These are phyloP conservation scores for Sisymbrium altissimum DNA, from an alignment of 345 rosid genomes.

Conservation along the genomic window DNA sequence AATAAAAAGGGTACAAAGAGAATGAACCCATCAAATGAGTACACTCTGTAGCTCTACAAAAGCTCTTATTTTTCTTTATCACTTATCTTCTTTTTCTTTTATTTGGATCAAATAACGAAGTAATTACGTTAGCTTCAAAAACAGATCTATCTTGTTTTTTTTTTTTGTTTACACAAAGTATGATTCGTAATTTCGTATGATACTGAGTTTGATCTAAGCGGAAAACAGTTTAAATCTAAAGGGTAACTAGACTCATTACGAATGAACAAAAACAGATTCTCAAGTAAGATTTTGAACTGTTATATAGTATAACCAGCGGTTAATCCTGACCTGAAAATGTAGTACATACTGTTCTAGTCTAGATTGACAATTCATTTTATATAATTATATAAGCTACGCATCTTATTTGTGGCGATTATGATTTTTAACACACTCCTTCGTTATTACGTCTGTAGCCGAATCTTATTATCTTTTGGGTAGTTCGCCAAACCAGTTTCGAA, in stretches of 20 bases:
- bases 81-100: neutral
- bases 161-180: neutral
- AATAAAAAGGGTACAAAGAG: constrained; percentile 22
- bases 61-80: neutral
- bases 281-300: neutral
- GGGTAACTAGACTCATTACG: neutral
- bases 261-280: neutral
- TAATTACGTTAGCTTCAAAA: neutral
- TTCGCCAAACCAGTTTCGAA: neutral
- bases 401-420: neutral
- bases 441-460: neutral
- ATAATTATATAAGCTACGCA: neutral
- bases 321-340: neutral
- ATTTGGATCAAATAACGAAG: constrained; percentile 5
- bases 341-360: no score
- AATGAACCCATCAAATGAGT: constrained; percentile 31
- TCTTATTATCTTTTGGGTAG: neutral
- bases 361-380: no score
- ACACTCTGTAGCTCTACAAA: constrained; percentile 9
- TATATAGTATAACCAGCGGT: neutral
- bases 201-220: no score
- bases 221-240: neutral
- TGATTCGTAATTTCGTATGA: no score
- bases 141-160: neutral
- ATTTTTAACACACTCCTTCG: neutral